Conservation (phyloP, 257 asterid genomes). For the Scutellaria baicalensis region DNA sequence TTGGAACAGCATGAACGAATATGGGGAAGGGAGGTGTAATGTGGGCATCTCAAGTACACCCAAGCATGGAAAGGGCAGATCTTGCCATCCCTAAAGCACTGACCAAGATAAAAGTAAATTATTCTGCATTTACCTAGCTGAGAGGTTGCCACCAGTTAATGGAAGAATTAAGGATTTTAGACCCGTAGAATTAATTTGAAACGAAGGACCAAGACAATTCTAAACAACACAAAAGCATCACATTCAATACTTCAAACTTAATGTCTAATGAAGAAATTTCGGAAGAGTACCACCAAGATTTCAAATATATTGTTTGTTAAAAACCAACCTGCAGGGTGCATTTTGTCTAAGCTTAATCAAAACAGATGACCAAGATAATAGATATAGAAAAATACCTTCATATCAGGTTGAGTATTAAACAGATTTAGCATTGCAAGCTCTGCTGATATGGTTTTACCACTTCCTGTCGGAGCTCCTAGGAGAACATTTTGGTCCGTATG, state of each 20-base stretch:
- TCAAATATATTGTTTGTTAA: neutral
- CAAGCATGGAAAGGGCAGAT: neutral
- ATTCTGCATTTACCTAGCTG: neutral
- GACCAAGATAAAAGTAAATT: neutral
- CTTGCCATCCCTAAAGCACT: neutral
- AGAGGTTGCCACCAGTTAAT: neutral
- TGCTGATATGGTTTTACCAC: slow-evolving; percentile 99
- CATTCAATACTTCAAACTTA: neutral
- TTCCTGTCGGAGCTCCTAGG: slow-evolving; percentile 97
- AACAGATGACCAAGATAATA: neutral
- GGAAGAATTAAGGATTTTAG: neutral
- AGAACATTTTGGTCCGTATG: slow-evolving; percentile 93
- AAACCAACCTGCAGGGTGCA: neutral
- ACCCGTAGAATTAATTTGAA: neutral
- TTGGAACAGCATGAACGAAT: neutral
- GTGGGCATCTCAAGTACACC: neutral
- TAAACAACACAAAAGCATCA: neutral
- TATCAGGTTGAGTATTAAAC: slow-evolving; percentile 85
- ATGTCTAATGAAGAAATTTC: neutral
- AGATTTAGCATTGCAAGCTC: slow-evolving; percentile 99
- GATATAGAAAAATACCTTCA: slow-evolving; percentile 57
- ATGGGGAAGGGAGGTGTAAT: neutral
- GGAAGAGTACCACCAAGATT: neutral
- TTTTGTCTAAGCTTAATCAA: neutral
- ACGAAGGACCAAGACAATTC: neutral